phyloP scores from a whole-genome alignment of 192 early-diverging fungal genomes.

The Entomortierella beljakovae region DNA sequence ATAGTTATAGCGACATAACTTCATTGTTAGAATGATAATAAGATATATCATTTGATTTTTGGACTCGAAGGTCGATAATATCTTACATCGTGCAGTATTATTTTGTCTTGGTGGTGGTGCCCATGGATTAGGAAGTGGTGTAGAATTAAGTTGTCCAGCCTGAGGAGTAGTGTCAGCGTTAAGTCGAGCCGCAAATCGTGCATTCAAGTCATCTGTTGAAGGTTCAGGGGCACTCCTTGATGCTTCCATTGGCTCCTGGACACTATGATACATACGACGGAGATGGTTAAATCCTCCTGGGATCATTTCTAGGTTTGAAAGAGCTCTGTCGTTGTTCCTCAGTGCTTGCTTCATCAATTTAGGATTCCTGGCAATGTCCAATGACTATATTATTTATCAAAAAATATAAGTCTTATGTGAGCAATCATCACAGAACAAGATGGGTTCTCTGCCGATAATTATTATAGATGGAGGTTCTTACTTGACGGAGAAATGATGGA shows the following conservation, averaged over 20 bases:
- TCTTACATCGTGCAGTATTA: constrained; percentile 28
- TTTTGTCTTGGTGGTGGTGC: constrained; percentile 40
- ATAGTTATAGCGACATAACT: too few species aligned
- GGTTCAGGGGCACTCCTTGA: constrained; percentile 52
- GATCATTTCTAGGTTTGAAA: constrained; percentile 73
- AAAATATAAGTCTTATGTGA: neutral
- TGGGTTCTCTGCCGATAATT: neutral
- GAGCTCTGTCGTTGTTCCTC: constrained; percentile 72
- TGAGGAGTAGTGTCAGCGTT: constrained; percentile 64
- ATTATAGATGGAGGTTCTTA: constrained; percentile 7
- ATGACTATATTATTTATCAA: constrained; percentile 27
- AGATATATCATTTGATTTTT: too few species aligned
- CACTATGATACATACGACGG: constrained; percentile 64
- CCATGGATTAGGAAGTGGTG: constrained; percentile 71
- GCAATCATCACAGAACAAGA: neutral
- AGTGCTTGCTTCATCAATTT: constrained; percentile 71
- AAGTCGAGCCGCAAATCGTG: constrained; percentile 63
- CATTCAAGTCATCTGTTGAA: constrained; percentile 64
- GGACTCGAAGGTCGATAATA: neutral
- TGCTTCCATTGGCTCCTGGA: constrained; percentile 70
- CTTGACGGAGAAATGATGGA: constrained; percentile 69
- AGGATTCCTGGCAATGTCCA: constrained; percentile 67
- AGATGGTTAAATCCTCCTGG: constrained; percentile 76
- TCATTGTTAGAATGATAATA: too few species aligned
- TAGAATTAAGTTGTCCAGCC: constrained; percentile 61